Evolutionary conservation across 768 basidiomycete genomes (phyloP), one percentile per base, ranked within the genome.

Genomic region (Lactarius psammicola): DNA sequence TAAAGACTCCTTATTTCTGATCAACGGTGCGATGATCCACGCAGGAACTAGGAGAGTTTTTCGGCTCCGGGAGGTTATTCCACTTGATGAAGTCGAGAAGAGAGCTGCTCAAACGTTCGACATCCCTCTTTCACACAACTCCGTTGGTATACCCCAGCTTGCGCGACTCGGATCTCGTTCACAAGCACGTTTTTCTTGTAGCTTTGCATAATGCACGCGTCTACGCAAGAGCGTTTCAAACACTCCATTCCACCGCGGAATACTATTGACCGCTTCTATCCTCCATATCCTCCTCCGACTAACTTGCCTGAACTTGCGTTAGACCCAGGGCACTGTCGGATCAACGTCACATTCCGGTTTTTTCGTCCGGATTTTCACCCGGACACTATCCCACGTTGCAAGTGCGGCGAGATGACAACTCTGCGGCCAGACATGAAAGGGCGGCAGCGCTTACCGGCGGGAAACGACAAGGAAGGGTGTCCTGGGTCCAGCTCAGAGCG

Each of bases 151-250:
- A 30, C 34, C 13, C 15, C 15, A 46, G 18, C 36, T 61, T 58
- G 51, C 13, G 20, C 31, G 63, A 33, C 56, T 46, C 61, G 3
- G 65, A 62, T 54, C 33, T 26, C 7, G 65, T 38, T 58, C 33
- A 59, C 26, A 36, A 51, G 30, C 28, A 18, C 28, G 44, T 36
- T 44, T 55, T 42, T 59, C 30, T 64, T 23, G 13, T 53, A 93
- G 90, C 79, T 94, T 40, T 82, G 82, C n/a, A 91, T 94, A 63
- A 94, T 94, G 92, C 92, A 94, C 70, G 89, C 91, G 1, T 84
- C 86, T 18, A 88, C 87, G 65, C 92, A 94, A 78, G 92, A 94
- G 72, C 80, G 78, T 46, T 94, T 89, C 77, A 94, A 94, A 71
- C 90, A 93, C 69, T 82, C 85, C 4, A 82, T 93, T 20, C 91